Conservation (phyloP, 169 alveolate species). For the Cryptosporidium parvum region DNA sequence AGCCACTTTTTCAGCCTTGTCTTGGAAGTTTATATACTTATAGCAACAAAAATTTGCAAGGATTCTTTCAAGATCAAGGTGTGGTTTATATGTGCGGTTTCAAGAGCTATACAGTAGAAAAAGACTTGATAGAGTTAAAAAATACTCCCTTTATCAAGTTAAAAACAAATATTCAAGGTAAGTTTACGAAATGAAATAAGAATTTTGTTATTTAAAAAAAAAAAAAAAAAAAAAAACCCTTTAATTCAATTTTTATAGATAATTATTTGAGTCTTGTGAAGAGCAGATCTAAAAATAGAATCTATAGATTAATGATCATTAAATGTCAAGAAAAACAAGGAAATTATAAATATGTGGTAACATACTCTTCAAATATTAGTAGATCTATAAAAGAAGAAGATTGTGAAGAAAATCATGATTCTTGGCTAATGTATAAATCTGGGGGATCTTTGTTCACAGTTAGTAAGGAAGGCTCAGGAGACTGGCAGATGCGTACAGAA, state of each 20-base stretch:
- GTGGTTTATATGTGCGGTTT: slow-evolving; percentile 23
- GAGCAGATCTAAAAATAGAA: slow-evolving; percentile 39
- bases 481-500: slow-evolving; percentile 34
- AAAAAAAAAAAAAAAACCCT: no score
- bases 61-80: slow-evolving; percentile 14
- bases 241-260: not conserved
- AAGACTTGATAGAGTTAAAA: slow-evolving; percentile 1
- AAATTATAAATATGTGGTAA: not conserved
- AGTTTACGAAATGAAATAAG: not conserved
- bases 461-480: slow-evolving; percentile 16
- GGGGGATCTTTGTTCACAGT: slow-evolving; percentile 6
- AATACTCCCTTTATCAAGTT: slow-evolving; percentile 22
- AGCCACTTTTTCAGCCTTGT: slow-evolving; percentile 54
- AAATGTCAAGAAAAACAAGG: slow-evolving; percentile 4
- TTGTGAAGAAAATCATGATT: not conserved
- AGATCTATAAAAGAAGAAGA: not conserved
- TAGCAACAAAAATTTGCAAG: not conserved
- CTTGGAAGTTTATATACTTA: slow-evolving; percentile 49
- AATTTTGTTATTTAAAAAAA: no score
- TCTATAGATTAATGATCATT: slow-evolving; percentile 2
- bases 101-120: not conserved
- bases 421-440: slow-evolving; percentile 4
- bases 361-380: not conserved
- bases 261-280: slow-evolving; percentile 13
- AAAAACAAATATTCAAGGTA: slow-evolving; percentile 11